phyloP scores from a whole-genome alignment of 1,284 basidiomycete genomes.

The Ceratobasidium sp. region DNA sequence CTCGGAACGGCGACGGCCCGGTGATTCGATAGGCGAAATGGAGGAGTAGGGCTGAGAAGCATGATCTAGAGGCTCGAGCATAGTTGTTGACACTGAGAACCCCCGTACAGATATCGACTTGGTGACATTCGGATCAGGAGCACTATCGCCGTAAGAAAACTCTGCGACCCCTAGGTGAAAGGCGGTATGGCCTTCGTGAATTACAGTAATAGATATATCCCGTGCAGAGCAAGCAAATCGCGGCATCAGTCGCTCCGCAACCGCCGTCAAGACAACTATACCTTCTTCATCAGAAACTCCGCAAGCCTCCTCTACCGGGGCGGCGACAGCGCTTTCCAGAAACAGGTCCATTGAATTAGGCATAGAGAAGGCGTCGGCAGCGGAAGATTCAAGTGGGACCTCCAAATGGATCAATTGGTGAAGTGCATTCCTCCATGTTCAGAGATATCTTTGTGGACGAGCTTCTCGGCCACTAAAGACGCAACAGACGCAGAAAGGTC shows the following conservation, averaged over 20 bases:
- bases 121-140: slow-evolving; percentile 33
- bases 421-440: slow-evolving; percentile 79
- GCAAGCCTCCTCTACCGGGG: slow-evolving; percentile 63
- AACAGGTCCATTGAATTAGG: slow-evolving; percentile 79
- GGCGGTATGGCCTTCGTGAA: slow-evolving; percentile 72
- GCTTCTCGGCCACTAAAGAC: slow-evolving; percentile 80
- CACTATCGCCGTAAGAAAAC: slow-evolving; percentile 64
- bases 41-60: slow-evolving; percentile 27
- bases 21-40: slow-evolving; percentile 35
- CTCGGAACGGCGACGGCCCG: slow-evolving; percentile 42
- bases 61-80: slow-evolving; percentile 41
- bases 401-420: slow-evolving; percentile 74
- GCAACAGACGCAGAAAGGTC: slow-evolving; percentile 82
- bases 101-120: slow-evolving; percentile 46
- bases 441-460: slow-evolving; percentile 85
- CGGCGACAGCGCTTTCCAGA: slow-evolving; percentile 57
- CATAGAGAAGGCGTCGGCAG: slow-evolving; percentile 55
- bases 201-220: slow-evolving; percentile 75
- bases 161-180: slow-evolving; percentile 71
- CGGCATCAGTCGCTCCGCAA: slow-evolving; percentile 86
- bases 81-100: slow-evolving; percentile 46
- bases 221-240: slow-evolving; percentile 83
- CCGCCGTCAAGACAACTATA: slow-evolving; percentile 84
- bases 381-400: slow-evolving; percentile 45
- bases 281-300: slow-evolving; percentile 56